Evolutionary conservation across 148 eudicot genomes (phyloP).

Genomic region (Cornus kousa): DNA sequence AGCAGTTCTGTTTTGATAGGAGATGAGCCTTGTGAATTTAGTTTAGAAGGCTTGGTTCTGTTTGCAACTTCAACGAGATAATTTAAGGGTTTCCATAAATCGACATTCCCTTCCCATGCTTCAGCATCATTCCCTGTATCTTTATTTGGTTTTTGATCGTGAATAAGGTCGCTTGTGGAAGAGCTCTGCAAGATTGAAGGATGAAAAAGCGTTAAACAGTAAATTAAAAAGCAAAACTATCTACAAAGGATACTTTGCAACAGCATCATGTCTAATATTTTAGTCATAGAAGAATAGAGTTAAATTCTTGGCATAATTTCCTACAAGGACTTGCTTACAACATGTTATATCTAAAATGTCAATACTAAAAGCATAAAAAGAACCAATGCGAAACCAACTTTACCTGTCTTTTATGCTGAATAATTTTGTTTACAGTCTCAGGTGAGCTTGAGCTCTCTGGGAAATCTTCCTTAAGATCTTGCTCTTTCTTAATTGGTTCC

Average conservation of each 20-base stretch:
- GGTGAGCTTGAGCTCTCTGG: conserved; percentile 52
- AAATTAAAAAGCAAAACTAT: background rate
- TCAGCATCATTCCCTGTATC: conserved; percentile 26
- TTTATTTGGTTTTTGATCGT: conserved; percentile 30
- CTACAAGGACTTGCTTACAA: background rate
- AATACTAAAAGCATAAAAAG: background rate
- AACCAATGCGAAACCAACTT: conserved; percentile 8
- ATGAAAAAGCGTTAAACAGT: background rate
- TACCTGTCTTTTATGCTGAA: conserved; percentile 61
- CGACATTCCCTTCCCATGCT: conserved; percentile 43
- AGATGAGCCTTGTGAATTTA: conserved; percentile 40
- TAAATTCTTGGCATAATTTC: too few species aligned
- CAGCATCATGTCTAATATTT: background rate
- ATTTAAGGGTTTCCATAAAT: conserved; percentile 73
- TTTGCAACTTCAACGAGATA: conserved; percentile 78
- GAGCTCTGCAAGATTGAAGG: conserved; percentile 31
- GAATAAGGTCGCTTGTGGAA: conserved; percentile 37
- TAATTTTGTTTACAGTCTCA: conserved; percentile 48
- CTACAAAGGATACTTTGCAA: background rate
- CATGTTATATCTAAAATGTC: background rate
- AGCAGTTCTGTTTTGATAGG: conserved; percentile 35
- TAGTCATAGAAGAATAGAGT: background rate
- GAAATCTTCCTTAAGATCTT: conserved; percentile 37
- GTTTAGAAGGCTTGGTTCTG: conserved; percentile 55
- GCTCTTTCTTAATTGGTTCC: conserved; percentile 44